Evolutionary conservation across 148 eudicot species (phyloP).

Genomic region (Oxyria digyna): DNA sequence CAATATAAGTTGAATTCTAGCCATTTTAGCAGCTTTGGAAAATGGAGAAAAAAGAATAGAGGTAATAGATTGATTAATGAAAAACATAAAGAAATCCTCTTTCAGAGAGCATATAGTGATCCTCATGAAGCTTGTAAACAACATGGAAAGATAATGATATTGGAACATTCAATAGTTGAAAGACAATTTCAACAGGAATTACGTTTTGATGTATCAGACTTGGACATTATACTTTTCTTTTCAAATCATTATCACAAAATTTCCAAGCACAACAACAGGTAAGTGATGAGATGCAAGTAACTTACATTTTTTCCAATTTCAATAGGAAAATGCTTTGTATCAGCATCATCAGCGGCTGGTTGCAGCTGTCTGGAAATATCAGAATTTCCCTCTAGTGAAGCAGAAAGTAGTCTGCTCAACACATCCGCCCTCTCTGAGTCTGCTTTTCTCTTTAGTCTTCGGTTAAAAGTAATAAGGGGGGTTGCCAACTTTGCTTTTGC

Average conservation of each 20-base stretch:
- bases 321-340: constrained; percentile 1
- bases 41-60: neutral
- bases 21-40: neutral
- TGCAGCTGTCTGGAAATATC: neutral
- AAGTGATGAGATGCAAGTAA: constrained; percentile 8
- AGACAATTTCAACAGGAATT: neutral
- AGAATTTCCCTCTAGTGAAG: neutral
- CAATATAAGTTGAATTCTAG: neutral
- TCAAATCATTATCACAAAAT: neutral
- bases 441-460: constrained; percentile 33
- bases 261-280: neutral
- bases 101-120: neutral
- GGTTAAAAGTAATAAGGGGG: constrained; percentile 34
- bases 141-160: neutral
- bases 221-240: neutral
- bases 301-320: constrained; percentile 17
- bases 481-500: constrained; percentile 13
- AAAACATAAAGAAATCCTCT: neutral
- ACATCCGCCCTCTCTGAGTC: constrained; percentile 9
- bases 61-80: neutral
- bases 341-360: neutral
- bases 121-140: neutral
- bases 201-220: neutral
- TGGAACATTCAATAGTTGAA: neutral
- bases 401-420: constrained; percentile 6